phyloP scores from a whole-genome alignment of 768 basidiomycete species.

The Thelephora ganbajun region DNA sequence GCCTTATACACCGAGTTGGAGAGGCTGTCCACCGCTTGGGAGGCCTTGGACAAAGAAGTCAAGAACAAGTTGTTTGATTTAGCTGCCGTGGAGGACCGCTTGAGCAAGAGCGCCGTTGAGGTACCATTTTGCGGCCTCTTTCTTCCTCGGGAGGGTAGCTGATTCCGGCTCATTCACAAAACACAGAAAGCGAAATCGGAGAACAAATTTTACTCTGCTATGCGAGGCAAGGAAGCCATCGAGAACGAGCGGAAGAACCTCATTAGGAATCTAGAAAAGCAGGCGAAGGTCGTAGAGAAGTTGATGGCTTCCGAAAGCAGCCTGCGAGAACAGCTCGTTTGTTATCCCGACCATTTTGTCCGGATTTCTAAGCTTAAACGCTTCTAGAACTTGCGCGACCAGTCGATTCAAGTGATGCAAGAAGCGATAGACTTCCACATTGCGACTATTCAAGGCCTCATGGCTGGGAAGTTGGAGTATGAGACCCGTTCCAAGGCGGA shows the following conservation, averaged over 20 bases:
- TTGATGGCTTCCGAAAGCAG: conserved; percentile 50
- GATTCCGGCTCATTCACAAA: not conserved
- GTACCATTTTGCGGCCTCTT: conserved; percentile 34
- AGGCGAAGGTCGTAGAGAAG: conserved; percentile 50
- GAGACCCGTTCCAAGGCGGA: conserved; percentile 23
- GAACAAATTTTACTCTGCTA: conserved; percentile 84
- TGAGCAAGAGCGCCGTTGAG: conserved; percentile 52
- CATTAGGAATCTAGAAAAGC: conserved; percentile 40
- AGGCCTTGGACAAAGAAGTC: conserved; percentile 64
- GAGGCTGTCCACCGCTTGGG: conserved; percentile 77
- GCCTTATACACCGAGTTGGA: conserved; percentile 78
- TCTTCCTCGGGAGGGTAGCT: not conserved
- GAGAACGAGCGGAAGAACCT: conserved; percentile 63
- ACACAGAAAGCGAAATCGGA: conserved; percentile 87
- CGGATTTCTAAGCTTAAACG: not conserved
- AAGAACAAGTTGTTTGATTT: conserved; percentile 80
- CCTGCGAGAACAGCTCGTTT: conserved; percentile 44
- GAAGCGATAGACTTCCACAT: conserved; percentile 14
- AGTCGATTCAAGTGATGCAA: conserved; percentile 24
- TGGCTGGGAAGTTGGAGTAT: conserved; percentile 20
- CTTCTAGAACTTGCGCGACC: conserved; percentile 27
- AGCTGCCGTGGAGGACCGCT: conserved; percentile 54
- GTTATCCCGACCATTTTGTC: conserved; percentile 11
- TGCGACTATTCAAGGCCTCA: conserved; percentile 17
- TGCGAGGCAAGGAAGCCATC: conserved; percentile 78